Percentiles rank a stretch among this genome's conserved stretches.
Evolutionary conservation across 73 alveolate genomes (phyloP).

Genomic region (Chromera velia): DNA sequence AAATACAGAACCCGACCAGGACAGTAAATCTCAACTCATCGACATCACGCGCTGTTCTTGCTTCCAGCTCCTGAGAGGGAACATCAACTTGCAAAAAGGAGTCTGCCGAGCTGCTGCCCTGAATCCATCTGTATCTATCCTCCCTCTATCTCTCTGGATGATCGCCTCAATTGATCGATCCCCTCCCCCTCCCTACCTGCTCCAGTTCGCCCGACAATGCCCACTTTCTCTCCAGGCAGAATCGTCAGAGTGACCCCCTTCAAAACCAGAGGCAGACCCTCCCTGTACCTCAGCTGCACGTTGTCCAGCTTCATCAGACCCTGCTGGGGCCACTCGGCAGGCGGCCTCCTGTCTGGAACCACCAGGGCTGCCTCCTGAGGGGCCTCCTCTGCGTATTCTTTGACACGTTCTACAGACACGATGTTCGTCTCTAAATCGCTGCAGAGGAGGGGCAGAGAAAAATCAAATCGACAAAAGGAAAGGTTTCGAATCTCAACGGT

Average conservation of each 20-base stretch:
- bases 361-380: background rate
- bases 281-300: background rate
- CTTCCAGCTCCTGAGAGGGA: too few species aligned
- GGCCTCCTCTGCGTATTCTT: conserved; percentile 3
- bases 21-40: too few species aligned
- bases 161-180: too few species aligned
- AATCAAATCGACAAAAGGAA: background rate
- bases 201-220: conserved; percentile 88
- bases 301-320: background rate
- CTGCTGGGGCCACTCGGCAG: background rate
- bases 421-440: conserved; percentile 25
- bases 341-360: background rate
- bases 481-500: too few species aligned
- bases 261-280: background rate
- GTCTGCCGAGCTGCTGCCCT: too few species aligned
- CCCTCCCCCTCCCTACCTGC: too few species aligned
- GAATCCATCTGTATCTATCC: too few species aligned
- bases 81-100: too few species aligned
- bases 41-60: too few species aligned
- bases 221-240: conserved; percentile 35
- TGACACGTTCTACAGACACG: conserved; percentile 36
- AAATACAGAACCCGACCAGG: too few species aligned
- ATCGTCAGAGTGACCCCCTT: background rate
- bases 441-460: too few species aligned
- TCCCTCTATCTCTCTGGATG: too few species aligned